Percentiles rank a stretch among this genome's conserved stretches.
Evolutionary conservation across 106 monocot species (phyloP).

Genomic region (Allium sativum): DNA sequence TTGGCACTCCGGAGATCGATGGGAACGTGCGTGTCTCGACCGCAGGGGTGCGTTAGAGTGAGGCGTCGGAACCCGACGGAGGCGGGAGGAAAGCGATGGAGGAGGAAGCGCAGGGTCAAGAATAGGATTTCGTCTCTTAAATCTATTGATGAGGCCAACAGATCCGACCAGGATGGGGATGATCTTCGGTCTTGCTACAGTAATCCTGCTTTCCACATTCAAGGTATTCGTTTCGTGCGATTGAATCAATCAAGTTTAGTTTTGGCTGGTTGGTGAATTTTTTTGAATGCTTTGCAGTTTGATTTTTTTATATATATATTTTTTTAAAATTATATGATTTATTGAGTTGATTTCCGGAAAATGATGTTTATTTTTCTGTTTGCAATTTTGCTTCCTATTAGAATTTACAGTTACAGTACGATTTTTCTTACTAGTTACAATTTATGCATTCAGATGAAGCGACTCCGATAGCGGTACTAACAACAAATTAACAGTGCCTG

Average conservation of each 20-base stretch:
- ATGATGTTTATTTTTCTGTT: too few species aligned
- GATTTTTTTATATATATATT: background rate
- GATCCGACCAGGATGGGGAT: background rate
- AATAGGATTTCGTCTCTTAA: slow-evolving; percentile 9
- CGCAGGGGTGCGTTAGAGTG: slow-evolving; percentile 1
- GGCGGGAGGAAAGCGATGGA: background rate
- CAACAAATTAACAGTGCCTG: too few species aligned
- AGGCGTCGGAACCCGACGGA: background rate
- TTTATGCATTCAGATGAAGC: too few species aligned
- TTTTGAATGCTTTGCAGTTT: too few species aligned
- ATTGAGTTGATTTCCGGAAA: background rate
- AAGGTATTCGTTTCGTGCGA: background rate
- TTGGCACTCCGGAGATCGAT: background rate
- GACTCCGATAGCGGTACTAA: too few species aligned
- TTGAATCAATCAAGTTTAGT: too few species aligned
- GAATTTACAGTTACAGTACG: too few species aligned
- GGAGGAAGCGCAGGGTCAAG: background rate
- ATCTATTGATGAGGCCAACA: slow-evolving; percentile 6
- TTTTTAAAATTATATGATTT: background rate
- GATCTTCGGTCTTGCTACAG: background rate
- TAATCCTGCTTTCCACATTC: slow-evolving; percentile 3
- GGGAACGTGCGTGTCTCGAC: slow-evolving; percentile 10
- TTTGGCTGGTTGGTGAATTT: too few species aligned
- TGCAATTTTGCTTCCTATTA: too few species aligned
- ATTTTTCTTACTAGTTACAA: too few species aligned